phyloP scores from a whole-genome alignment of 345 rosid species.

The Crucihimalaya himalaica region DNA sequence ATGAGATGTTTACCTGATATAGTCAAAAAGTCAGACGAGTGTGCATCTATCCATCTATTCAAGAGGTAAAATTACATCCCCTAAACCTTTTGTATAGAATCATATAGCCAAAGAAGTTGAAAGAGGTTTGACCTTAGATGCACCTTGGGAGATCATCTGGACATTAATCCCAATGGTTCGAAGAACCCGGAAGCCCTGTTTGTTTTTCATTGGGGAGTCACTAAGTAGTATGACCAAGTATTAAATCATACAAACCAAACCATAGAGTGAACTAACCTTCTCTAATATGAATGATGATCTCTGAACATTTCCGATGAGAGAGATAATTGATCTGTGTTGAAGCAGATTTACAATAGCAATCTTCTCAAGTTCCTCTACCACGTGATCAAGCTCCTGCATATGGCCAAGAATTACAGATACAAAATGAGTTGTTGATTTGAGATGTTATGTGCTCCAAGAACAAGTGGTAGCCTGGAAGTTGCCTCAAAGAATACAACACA shows the following conservation, averaged over 20 bases:
- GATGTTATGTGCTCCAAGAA: constrained; percentile 12
- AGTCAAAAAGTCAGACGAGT: constrained; percentile 9
- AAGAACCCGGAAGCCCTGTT: constrained; percentile 75
- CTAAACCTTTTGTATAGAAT: background rate
- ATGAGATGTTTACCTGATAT: constrained; percentile 78
- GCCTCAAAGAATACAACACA: background rate
- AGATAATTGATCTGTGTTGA: constrained; percentile 74
- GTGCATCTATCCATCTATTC: background rate
- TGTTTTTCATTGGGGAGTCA: constrained; percentile 3
- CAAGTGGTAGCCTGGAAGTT: background rate
- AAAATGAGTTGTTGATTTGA: background rate
- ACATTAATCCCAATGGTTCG: constrained; percentile 73
- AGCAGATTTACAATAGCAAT: constrained; percentile 76
- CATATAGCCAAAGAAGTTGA: background rate
- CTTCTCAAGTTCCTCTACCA: constrained; percentile 86
- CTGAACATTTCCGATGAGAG: constrained; percentile 85
- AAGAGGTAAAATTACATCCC: background rate
- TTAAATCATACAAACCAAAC: background rate
- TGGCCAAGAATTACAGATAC: constrained; percentile 6
- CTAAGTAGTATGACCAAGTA: background rate
- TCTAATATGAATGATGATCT: constrained; percentile 80
- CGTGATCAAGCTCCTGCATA: constrained; percentile 76
- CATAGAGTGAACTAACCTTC: constrained; percentile 51
- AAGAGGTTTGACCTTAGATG: constrained; percentile 66
- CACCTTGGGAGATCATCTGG: constrained; percentile 94